Evolutionary conservation across 306 rosid genomes (phyloP).

Genomic region (Styphnolobium japonicum): DNA sequence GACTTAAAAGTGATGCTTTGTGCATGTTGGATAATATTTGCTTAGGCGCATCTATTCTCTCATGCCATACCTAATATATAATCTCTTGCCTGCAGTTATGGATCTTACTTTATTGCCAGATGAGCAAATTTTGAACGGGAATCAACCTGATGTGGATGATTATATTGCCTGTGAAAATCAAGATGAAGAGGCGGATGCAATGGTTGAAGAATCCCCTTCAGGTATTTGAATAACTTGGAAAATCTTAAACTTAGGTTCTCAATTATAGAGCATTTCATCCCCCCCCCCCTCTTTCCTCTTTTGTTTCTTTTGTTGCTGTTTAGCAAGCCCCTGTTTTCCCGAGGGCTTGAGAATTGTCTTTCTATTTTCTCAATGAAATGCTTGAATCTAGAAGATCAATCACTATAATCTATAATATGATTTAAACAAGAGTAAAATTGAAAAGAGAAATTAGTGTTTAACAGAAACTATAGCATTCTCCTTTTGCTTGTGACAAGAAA

Average conservation of each 20-base stretch:
- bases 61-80: background rate
- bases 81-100: constrained; percentile 41
- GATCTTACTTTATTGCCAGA: constrained; percentile 66
- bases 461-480: background rate
- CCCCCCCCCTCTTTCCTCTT: background rate
- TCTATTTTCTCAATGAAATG: background rate
- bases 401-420: background rate
- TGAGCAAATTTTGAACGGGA: constrained; percentile 68
- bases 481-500: constrained; percentile 1
- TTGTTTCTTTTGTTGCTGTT: background rate
- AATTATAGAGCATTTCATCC: background rate
- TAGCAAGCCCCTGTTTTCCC: background rate
- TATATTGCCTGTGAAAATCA: constrained; percentile 56
- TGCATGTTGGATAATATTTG: background rate
- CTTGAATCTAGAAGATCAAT: background rate
- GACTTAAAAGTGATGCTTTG: background rate
- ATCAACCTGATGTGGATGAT: constrained; percentile 87
- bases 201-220: constrained; percentile 79
- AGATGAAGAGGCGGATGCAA: constrained; percentile 79
- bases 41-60: background rate
- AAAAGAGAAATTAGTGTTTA: background rate
- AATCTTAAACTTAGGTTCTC: background rate
- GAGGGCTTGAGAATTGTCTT: background rate
- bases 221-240: constrained; percentile 41
- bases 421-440: background rate